Conservation (phyloP, 306 rosid species). For the Biancaea sappan region DNA sequence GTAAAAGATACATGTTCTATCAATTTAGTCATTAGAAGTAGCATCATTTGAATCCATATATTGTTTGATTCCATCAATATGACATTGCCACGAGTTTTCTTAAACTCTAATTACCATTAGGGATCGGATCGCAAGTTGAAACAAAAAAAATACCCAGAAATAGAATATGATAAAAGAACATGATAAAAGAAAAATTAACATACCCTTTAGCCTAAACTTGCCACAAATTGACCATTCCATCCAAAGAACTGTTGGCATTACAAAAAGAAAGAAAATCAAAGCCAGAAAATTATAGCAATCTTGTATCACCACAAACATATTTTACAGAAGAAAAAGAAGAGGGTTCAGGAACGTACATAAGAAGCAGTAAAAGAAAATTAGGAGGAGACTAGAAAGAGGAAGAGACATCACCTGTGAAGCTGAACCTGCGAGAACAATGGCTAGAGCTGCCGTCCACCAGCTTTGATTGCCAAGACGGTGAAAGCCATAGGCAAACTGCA, state of each 20-base stretch:
- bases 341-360: background rate
- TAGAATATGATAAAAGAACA: background rate
- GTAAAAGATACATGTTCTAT: background rate
- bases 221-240: constrained; percentile 82
- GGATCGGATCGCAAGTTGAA: background rate
- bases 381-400: too few species aligned
- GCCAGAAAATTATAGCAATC: background rate
- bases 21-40: background rate
- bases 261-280: constrained; percentile 36
- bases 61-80: background rate
- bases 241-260: constrained; percentile 74
- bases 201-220: constrained; percentile 68
- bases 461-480: too few species aligned
- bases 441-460: too few species aligned
- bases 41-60: background rate
- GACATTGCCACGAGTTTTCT: background rate
- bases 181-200: constrained; percentile 2
- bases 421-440: too few species aligned
- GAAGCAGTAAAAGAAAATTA: too few species aligned
- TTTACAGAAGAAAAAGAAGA: background rate
- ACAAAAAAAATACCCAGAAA: constrained; percentile 14
- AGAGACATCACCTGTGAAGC: too few species aligned
- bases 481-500: too few species aligned
- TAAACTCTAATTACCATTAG: too few species aligned
- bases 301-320: background rate